Evolutionary conservation across 2,329 filamentous ascomycete genomes (phyloP).

Genomic region (Trematosphaeria pertusa): DNA sequence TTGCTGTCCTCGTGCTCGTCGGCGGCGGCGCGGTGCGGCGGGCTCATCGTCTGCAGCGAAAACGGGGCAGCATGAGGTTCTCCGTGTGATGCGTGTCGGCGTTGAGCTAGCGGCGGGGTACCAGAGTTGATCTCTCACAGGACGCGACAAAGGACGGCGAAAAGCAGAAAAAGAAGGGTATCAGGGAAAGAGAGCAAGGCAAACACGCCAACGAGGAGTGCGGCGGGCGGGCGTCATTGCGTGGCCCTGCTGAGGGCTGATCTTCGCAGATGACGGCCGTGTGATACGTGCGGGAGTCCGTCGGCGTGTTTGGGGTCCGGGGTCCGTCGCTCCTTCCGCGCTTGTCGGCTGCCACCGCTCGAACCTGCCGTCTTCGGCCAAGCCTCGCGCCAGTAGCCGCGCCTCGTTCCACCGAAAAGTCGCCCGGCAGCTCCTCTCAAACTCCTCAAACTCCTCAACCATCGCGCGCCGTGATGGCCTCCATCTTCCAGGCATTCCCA

Average conservation of each 20-base stretch:
- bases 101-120: neutral
- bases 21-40: slow-evolving; percentile 7
- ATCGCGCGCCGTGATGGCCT: slow-evolving; percentile 36
- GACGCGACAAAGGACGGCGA: slow-evolving; percentile 1
- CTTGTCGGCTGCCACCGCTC: slow-evolving; percentile 2
- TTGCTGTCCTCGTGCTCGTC: slow-evolving; percentile 15
- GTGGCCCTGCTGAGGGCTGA: slow-evolving; percentile 15
- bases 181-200: slow-evolving; percentile 4
- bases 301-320: slow-evolving; percentile 1
- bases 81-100: slow-evolving; percentile 1
- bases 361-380: neutral
- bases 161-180: slow-evolving; percentile 2
- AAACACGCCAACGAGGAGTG: slow-evolving; percentile 4
- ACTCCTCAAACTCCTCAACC: slow-evolving; percentile 5
- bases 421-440: slow-evolving; percentile 2
- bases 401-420: slow-evolving; percentile 6
- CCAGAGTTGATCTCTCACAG: neutral
- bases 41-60: slow-evolving; percentile 14
- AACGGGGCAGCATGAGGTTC: slow-evolving; percentile 3
- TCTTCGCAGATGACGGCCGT: slow-evolving; percentile 18
- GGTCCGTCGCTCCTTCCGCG: slow-evolving; percentile 19
- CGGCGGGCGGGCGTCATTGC: slow-evolving; percentile 16
- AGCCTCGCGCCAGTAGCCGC: slow-evolving; percentile 3
- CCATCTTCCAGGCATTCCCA: slow-evolving; percentile 46
- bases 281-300: slow-evolving; percentile 19